Evolutionary conservation across 106 monocot genomes (phyloP), one percentile per base, ranked within the genome.

Genomic region (Triglochin maritima): DNA sequence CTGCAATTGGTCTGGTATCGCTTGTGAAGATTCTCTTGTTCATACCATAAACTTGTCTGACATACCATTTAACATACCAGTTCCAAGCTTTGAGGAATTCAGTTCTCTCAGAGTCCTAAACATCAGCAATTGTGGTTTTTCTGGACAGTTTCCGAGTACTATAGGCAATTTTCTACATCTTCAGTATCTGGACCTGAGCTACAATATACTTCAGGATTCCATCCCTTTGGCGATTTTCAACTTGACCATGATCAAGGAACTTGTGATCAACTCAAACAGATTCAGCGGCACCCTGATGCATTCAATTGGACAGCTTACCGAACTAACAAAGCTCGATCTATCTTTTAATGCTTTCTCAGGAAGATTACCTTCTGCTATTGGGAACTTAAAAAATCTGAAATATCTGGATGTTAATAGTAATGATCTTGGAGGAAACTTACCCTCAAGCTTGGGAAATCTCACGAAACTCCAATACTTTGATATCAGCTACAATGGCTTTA

Each of bases 1-100:
- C 10, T 95, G 95, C 78, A 71, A 81, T 64, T 95, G 95, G 95
- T 74, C 80, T 51, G 95, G 90, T 56, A 77, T 95, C 44, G 69
- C 60, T 56, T 95, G 95, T 61, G 9, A 29, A 15, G 72, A 48
- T 54, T 13, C 10, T 8, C 56, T 62, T 47, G 87, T 95, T 52
- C 17, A 77, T 43, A 62, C 65, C 59, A 90, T 95, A 76, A 81
- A 95, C 60, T 76, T 95, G 51, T 87, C 87, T n/a, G 47, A 65
- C 46, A 71, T 72, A 7, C 79, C 74, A 1, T 67, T 95, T 14
- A 77, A 78, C 9, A 8, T 77, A 15, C 81, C 67, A n/a, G 62
- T 95, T 68, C 90, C 95, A 52, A 57, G 43, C 50, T 72, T 95
- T 46, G 83, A 76, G 15, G 72, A 71, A 44, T 83, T 95, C 17